Base-by-base conservation (phyloP, 352 stramenopile genomes). In the Hyaloperonospora brassicae region DNA sequence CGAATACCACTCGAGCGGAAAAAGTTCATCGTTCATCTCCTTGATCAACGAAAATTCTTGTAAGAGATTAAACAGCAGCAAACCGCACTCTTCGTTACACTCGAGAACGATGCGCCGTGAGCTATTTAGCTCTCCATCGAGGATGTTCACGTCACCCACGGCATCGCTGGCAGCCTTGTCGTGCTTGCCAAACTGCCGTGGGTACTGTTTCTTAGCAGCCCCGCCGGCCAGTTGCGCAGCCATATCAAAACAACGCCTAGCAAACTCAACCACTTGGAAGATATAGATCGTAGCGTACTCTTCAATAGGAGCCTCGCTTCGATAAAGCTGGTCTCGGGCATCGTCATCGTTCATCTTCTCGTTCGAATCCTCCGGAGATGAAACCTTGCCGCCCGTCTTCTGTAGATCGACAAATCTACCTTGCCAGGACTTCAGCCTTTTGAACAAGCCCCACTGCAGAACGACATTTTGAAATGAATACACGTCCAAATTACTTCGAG, bases 61-160 rank as follows among this genome's bases (percentile, higher is more conserved):
- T 4, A 89, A 43, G 3, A 87, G 55, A 24, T 78, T 86, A 62
- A 81, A 93, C n/a, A 90, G 36, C 31, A 93, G 27, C 31, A 89
- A 44, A 0, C 79, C 79, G n/a, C 71, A 71, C 46, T 93, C 79
- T 67, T 93, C 82, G 43, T 78, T 73, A 50, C 76, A 82, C 53
- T 86, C 78, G 5, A 87, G 62, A 9, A 77, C 53, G 13, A 54
- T 74, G 34, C 50, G 64, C 8, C 61, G 59, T 9, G 79, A 14
- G 9, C 70, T 58, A 6, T 74, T 56, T 11, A 77, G 41, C 23
- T 70, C 57, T 34, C 66, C 52, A 11, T 72, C 47, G 10, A 57
- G 64, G 4, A 61, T 53, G 11, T 57, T 25, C 3, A 49, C 54
- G 23, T 62, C 63, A 2, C 58, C 58, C 8, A 57, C 43, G 0